phyloP scores from a whole-genome alignment of 1,284 basidiomycete genomes.

The Leucocoprinus gongylophorus region DNA sequence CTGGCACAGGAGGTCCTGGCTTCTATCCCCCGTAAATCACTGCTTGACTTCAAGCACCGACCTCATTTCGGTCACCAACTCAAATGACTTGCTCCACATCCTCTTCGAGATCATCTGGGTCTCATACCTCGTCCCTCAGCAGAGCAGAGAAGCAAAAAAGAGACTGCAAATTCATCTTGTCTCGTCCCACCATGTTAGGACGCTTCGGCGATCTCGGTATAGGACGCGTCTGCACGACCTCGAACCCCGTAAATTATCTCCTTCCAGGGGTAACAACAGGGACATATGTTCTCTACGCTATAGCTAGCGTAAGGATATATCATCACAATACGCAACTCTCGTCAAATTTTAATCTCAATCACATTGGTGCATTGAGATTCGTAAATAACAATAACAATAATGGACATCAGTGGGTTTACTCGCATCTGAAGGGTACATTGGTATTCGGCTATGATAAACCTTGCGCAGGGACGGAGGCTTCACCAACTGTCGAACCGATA shows the following conservation, averaged over 20 bases:
- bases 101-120: neutral
- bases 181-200: neutral
- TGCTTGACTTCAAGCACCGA: neutral
- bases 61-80: neutral
- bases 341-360: neutral
- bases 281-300: constrained; percentile 9
- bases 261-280: constrained; percentile 5
- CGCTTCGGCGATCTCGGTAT: neutral
- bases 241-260: neutral
- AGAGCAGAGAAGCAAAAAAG: neutral
- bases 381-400: neutral
- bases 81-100: neutral
- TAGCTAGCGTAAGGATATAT: constrained; percentile 10
- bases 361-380: no score
- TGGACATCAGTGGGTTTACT: constrained; percentile 56
- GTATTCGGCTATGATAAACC: constrained; percentile 57
- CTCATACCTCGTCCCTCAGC: neutral
- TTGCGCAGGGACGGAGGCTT: neutral
- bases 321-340: constrained; percentile 10
- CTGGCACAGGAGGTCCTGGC: no score
- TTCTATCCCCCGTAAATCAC: neutral
- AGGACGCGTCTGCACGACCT: neutral
- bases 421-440: constrained; percentile 65
- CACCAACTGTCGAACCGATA: constrained; percentile 27
- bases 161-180: neutral